Base-by-base conservation (phyloP, 805 yeast genomes). In the Wickerhamiella nectarea region DNA sequence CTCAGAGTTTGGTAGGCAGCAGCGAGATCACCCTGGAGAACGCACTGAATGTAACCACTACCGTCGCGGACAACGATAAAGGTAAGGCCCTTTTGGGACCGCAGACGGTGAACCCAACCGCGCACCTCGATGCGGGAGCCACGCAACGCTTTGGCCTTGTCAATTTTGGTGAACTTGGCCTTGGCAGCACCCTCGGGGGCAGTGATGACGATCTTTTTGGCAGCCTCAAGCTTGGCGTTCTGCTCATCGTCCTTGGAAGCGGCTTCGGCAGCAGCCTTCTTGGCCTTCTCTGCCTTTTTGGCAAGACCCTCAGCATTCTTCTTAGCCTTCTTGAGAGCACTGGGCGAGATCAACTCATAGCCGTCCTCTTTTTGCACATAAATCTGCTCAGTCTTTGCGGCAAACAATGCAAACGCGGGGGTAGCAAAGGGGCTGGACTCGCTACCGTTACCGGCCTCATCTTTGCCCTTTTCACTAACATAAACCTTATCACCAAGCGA, bases 21-120 rank as follows among this genome's bases (percentile, higher is more conserved):
- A 48, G 97, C 96, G 52, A 93, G 71, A 61, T 87, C 94, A 43
- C 97, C 98, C 36, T 80, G 65, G 45, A 91, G 69, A 34, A 91
- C 89, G 57, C 84, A 71, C 68, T 91, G 99, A 49, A 91, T 60
- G 62, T 59, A 86, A 2, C 97, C 97, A 31, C 89, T 70, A 55
- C 99, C 99, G 61, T 91, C 99, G 69, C 99, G 80, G 57, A 91
- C 68, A 34, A 93, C 91, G 46, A 93, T 61, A 61, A 91, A 91
- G 14, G 81, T 91, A 38, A 85, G 73, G 37, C 94, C 95, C 69
- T 93, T 91, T 65, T 91, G 97, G 36, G 76, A 55, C 64, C 99
- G 79, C 55, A 93, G 70, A 62, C 98, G 80, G 64, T 91, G 99
- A 49, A 91, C 72, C 99, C 99, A 91, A 49, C 98, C 99, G 51